Evolutionary conservation across 257 asterid genomes (phyloP).

Genomic region (Rhazya stricta): DNA sequence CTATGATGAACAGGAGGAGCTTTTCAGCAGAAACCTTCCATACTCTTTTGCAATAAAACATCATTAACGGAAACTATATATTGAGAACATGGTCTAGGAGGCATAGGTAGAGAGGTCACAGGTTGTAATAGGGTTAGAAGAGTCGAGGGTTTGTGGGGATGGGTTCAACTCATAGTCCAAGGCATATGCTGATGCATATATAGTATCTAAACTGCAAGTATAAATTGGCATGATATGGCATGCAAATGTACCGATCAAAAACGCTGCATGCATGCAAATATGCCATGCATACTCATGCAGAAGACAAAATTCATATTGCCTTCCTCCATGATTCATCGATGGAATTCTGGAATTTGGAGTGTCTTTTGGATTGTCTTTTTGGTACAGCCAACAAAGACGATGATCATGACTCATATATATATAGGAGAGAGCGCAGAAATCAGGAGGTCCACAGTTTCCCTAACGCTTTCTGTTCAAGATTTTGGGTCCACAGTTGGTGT

Average conservation of each 20-base stretch:
- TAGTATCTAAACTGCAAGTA: conserved; percentile 22
- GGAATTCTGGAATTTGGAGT: conserved; percentile 18
- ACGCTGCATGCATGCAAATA: conserved; percentile 47
- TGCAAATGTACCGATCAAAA: conserved; percentile 34
- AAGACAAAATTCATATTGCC: conserved; percentile 38
- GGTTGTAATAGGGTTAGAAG: background rate
- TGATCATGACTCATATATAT: too few species aligned
- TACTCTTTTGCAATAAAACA: too few species aligned
- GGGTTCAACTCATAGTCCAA: background rate
- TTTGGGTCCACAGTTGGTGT: conserved; percentile 45
- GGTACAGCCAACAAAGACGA: background rate
- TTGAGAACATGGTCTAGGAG: background rate
- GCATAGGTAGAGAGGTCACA: background rate
- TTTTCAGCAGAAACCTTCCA: too few species aligned
- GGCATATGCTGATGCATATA: background rate
- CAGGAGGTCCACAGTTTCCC: background rate
- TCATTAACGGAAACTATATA: background rate
- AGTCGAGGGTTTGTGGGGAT: background rate
- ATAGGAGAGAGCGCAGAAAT: background rate
- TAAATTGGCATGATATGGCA: conserved; percentile 33
- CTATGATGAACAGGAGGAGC: too few species aligned
- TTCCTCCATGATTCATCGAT: conserved; percentile 10
- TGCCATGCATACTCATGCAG: conserved; percentile 41
- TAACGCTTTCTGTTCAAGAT: background rate
- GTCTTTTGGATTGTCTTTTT: conserved; percentile 14